These are phyloP conservation scores for Pyracantha coccinea DNA, from an alignment of 331 rosid genomes.

Conservation along the genomic window DNA sequence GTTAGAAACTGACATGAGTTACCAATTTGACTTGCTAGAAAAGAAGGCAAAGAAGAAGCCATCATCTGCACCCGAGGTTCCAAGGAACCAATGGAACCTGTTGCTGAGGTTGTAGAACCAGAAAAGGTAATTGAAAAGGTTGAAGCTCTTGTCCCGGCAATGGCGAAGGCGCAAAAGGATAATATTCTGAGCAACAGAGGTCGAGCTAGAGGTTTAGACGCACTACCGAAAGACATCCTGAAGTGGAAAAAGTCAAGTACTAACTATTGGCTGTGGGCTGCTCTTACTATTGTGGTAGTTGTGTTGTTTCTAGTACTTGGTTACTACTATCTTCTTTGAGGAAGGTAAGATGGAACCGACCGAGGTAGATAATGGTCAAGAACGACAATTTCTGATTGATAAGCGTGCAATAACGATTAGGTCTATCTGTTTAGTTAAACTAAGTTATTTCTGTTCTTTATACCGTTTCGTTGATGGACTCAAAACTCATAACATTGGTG, in stretches of 20 bases:
- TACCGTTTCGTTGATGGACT: not conserved
- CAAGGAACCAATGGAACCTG: constrained; percentile 36
- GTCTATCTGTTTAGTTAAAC: too few species aligned
- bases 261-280: not conserved
- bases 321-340: not conserved
- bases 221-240: not conserved
- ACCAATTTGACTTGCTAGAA: constrained; percentile 23
- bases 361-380: not conserved
- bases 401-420: too few species aligned
- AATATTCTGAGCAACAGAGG: constrained; percentile 28
- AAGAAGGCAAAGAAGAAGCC: constrained; percentile 86
- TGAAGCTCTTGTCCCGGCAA: constrained; percentile 35
- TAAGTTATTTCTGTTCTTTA: too few species aligned
- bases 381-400: not conserved
- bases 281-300: not conserved
- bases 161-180: constrained; percentile 51
- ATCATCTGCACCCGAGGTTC: constrained; percentile 27
- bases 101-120: constrained; percentile 34
- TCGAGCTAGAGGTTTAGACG: constrained; percentile 42
- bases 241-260: not conserved
- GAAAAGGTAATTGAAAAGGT: constrained; percentile 13
- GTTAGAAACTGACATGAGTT: constrained; percentile 9
- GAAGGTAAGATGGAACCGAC: not conserved
- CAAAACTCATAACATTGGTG: not conserved
- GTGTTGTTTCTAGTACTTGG: not conserved